Evolutionary conservation across 495 filamentous ascomycete species (phyloP).

Genomic region (Penicillium parvum): DNA sequence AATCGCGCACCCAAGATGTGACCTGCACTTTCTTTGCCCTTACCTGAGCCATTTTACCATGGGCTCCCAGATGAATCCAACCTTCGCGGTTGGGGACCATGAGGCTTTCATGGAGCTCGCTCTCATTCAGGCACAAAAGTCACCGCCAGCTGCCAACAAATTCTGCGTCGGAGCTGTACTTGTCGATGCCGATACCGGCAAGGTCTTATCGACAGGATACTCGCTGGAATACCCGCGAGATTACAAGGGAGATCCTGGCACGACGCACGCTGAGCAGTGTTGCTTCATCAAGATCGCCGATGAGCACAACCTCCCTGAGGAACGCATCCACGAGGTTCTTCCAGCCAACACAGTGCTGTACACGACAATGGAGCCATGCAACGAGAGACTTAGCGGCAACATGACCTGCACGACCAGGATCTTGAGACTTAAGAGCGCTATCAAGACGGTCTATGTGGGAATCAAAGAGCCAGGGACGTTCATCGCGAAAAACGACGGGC

Average conservation of each 20-base stretch:
- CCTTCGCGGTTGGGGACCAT: constrained; percentile 24
- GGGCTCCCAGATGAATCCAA: constrained; percentile 22
- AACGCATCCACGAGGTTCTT: constrained; percentile 33
- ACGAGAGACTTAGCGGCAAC: constrained; percentile 29
- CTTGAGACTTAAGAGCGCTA: constrained; percentile 18
- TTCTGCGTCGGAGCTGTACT: constrained; percentile 33
- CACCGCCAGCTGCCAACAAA: constrained; percentile 26
- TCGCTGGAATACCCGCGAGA: constrained; percentile 31
- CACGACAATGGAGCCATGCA: constrained; percentile 36
- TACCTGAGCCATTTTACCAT: neutral
- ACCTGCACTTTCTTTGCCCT: neutral
- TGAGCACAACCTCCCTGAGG: constrained; percentile 33
- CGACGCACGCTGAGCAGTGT: constrained; percentile 43
- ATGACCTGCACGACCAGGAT: constrained; percentile 25
- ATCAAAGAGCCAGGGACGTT: constrained; percentile 31
- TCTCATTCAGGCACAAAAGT: constrained; percentile 22
- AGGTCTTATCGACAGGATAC: constrained; percentile 20
- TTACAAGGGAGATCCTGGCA: constrained; percentile 32
- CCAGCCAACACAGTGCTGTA: constrained; percentile 34
- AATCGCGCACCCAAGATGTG: neutral
- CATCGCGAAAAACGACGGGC: constrained; percentile 21
- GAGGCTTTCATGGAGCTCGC: constrained; percentile 27
- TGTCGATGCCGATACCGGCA: constrained; percentile 18
- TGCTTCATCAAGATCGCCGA: constrained; percentile 47
- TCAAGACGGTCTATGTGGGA: constrained; percentile 29